Percentiles rank a stretch among this genome's conserved stretches.
phyloP scores from a whole-genome alignment of 1,284 basidiomycete genomes.

The Malassezia obtusa region DNA sequence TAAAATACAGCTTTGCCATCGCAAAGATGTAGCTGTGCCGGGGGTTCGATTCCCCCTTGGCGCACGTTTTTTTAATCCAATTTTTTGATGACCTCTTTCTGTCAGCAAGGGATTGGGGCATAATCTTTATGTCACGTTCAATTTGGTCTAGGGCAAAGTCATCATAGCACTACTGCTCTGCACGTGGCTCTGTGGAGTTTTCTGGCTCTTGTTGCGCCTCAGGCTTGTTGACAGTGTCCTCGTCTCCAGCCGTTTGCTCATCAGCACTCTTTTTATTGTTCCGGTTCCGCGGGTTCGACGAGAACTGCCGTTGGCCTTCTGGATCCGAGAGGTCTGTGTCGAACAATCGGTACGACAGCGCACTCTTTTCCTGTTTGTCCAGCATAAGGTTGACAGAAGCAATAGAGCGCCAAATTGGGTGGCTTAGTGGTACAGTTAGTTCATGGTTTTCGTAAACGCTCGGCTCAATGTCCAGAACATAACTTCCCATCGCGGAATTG shows the following conservation, averaged over 20 bases:
- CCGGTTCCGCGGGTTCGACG: constrained; percentile 14
- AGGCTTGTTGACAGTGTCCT: neutral
- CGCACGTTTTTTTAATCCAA: constrained; percentile 4
- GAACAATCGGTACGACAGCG: constrained; percentile 39
- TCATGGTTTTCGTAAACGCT: constrained; percentile 26
- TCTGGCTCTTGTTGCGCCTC: too few relatives aligned
- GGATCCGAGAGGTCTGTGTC: constrained; percentile 36
- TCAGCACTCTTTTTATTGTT: neutral
- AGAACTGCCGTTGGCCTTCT: constrained; percentile 37
- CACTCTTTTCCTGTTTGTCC: constrained; percentile 47
- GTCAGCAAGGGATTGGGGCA: too few relatives aligned
- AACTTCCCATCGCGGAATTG: constrained; percentile 34
- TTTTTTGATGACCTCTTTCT: neutral
- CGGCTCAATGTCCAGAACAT: constrained; percentile 35
- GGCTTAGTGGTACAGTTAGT: constrained; percentile 26
- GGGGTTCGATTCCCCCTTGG: constrained; percentile 20
- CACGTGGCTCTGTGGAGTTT: neutral
- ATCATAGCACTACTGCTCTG: too few relatives aligned
- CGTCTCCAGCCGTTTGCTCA: neutral
- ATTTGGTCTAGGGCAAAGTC: too few relatives aligned
- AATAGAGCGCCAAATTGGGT: constrained; percentile 43
- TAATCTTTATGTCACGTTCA: too few relatives aligned
- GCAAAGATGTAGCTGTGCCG: constrained; percentile 16
- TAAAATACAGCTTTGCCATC: constrained; percentile 20
- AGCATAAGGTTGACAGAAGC: constrained; percentile 45